These are phyloP conservation scores for Chalciporus chontae DNA, from an alignment of 768 basidiomycete genomes.

Conservation along the genomic window DNA sequence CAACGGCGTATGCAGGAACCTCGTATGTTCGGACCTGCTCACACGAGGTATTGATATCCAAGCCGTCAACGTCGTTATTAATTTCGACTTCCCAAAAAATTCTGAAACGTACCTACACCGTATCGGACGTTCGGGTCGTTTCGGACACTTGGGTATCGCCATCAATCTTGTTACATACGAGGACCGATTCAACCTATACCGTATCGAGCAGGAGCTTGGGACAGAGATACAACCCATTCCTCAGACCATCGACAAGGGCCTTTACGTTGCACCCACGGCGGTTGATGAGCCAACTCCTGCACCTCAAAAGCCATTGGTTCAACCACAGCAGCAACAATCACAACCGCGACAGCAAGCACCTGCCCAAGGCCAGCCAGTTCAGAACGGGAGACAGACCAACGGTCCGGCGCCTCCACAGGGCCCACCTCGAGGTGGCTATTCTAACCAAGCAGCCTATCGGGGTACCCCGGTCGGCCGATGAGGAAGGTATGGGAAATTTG, in stretches of 20 bases:
- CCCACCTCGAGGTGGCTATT: slow-evolving; percentile 20
- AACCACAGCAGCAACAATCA: slow-evolving; percentile 23
- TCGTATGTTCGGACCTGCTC: slow-evolving; percentile 96
- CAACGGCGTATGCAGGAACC: slow-evolving; percentile 95
- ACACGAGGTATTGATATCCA: slow-evolving; percentile 99
- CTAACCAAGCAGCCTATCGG: slow-evolving; percentile 26
- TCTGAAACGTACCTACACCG: slow-evolving; percentile 98
- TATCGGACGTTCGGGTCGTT: slow-evolving; percentile 96
- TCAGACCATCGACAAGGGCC: slow-evolving; percentile 79
- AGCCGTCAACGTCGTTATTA: slow-evolving; percentile 99
- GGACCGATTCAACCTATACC: slow-evolving; percentile 95
- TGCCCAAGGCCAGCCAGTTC: slow-evolving; percentile 20
- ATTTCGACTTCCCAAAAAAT: slow-evolving; percentile 99
- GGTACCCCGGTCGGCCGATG: slow-evolving; percentile 28
- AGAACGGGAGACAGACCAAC: slow-evolving; percentile 30
- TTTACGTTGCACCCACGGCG: slow-evolving; percentile 85
- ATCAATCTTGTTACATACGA: slow-evolving; percentile 98
- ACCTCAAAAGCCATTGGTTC: slow-evolving; percentile 37
- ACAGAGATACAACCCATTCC: slow-evolving; percentile 98
- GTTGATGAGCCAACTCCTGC: slow-evolving; percentile 43
- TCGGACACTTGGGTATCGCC: slow-evolving; percentile 94
- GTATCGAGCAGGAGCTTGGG: slow-evolving; percentile 97
- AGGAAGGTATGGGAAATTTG: slow-evolving; percentile 5
- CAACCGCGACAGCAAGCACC: slow-evolving; percentile 28
- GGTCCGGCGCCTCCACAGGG: slow-evolving; percentile 19